These are phyloP conservation scores for Penicillium longicatenatum DNA, from an alignment of 495 filamentous ascomycete genomes.

Conservation along the genomic window DNA sequence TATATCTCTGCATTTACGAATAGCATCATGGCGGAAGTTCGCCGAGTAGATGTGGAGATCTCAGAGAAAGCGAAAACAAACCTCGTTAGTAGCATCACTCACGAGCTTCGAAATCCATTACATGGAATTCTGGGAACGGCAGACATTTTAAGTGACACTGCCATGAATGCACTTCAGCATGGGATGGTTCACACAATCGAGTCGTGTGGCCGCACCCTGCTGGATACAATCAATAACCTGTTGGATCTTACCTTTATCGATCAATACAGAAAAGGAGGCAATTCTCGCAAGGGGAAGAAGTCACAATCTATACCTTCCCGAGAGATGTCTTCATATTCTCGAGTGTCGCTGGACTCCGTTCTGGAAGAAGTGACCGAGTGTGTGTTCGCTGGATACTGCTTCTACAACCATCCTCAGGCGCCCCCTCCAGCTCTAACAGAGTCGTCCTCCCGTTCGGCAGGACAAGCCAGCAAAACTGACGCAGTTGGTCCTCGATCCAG, in stretches of 20 bases:
- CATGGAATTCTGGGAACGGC: conserved; percentile 65
- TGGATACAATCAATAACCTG: conserved; percentile 71
- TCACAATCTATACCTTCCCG: conserved; percentile 50
- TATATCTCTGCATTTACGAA: conserved; percentile 59
- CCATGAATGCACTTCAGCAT: conserved; percentile 54
- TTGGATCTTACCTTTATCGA: conserved; percentile 52
- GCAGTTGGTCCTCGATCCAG: conserved; percentile 11
- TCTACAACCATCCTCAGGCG: conserved; percentile 25
- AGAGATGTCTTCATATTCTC: conserved; percentile 8
- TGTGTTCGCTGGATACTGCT: conserved; percentile 54
- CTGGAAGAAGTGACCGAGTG: conserved; percentile 62
- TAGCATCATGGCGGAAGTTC: conserved; percentile 63
- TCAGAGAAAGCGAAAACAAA: conserved; percentile 61
- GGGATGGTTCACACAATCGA: conserved; percentile 66
- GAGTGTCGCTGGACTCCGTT: conserved; percentile 47
- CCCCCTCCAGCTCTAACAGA: conserved; percentile 1
- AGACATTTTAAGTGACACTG: conserved; percentile 61
- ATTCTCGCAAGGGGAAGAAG: conserved; percentile 51
- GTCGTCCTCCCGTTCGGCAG: not conserved
- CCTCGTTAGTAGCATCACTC: conserved; percentile 68
- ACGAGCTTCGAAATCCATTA: conserved; percentile 68
- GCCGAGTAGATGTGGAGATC: conserved; percentile 49
- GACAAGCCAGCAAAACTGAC: not conserved
- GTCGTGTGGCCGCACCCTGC: conserved; percentile 63
- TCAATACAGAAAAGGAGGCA: conserved; percentile 39